Base-by-base conservation (phyloP, 2,329 filamentous ascomycete genomes). In the Xylaria sp. region DNA sequence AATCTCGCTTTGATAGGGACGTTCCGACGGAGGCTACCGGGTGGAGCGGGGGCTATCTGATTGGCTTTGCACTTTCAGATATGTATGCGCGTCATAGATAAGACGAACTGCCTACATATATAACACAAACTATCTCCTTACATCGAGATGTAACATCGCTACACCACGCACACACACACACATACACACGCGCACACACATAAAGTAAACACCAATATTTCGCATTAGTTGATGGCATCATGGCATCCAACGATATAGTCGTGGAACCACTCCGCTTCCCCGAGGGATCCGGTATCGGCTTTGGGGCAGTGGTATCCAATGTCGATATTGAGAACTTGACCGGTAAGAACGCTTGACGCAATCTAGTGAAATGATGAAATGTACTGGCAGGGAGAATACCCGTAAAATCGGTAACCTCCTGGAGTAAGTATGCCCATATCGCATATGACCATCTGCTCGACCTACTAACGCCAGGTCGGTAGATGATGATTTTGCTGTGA, bases 401-500 rank as follows among this genome's bases (percentile, higher is more conserved):
- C 84, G 84, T 86, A 63, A 38, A 86, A 87, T 84, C 84, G 85
- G 84, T 86, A 86, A 86, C 84, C 85, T 86, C 85, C 81, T 84
- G 50, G 76, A 81, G 83, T 84, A 82, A 84, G 81, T 73, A 69
- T 65, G 44, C 49, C 57, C 33, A 27, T 33, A 63, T 58, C 39
- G 39, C 44, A n/a, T 53, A 33, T 25, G 10, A 4, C 49, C 42
- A 50, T 29, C 39, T 6, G 9, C 44, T 15, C 50, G 25, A 58
- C 61, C 20, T n/a, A 60, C 71, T 75, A 54, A 76, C 67, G 22
- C 44, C 36, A 17, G 17, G 17, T 57, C 60, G n/a, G 29, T 69
- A 87, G 89, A 92, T 71, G 82, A 82, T 71, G 88, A 91, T 73
- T 93, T 92, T 75, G 80, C 83, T 7, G 77, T 83, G 22, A 88